These are phyloP conservation scores for Raphanus sativus DNA, from an alignment of 345 rosid species.

Conservation along the genomic window DNA sequence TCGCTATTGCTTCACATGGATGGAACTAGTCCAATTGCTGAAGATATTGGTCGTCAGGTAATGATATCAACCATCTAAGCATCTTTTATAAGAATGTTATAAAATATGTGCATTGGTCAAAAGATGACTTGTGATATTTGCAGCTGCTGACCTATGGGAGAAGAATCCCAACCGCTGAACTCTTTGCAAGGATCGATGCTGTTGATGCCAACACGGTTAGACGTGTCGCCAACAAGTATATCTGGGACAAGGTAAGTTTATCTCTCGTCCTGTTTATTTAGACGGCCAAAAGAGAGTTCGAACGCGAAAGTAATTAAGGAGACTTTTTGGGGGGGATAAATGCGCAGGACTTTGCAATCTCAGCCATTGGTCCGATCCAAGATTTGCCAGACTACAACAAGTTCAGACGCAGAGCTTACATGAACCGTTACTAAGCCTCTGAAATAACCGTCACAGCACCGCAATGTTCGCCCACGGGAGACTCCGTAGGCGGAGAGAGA, in stretches of 20 bases:
- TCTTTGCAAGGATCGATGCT: conserved; percentile 91
- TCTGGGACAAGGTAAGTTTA: conserved; percentile 72
- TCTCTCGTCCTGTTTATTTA: background rate
- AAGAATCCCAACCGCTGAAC: conserved; percentile 84
- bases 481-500: too few species aligned
- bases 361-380: conserved; percentile 94
- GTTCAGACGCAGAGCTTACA: conserved; percentile 99
- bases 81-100: background rate
- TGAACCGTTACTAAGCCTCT: conserved; percentile 72
- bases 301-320: background rate
- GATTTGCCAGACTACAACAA: conserved; percentile 90
- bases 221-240: conserved; percentile 87
- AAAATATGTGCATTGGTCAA: background rate
- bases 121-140: conserved; percentile 28
- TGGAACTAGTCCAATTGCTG: conserved; percentile 94
- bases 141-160: conserved; percentile 96
- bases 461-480: background rate
- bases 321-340: background rate
- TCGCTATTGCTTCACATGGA: conserved; percentile 90
- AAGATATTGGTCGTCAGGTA: conserved; percentile 99
- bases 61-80: conserved; percentile 19
- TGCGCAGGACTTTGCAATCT: conserved; percentile 87
- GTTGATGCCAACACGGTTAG: conserved; percentile 82
- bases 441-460: conserved; percentile 7
- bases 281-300: background rate